Conservation (phyloP, 2,329 filamentous ascomycete species). For the Domatiomyces catenatus region DNA sequence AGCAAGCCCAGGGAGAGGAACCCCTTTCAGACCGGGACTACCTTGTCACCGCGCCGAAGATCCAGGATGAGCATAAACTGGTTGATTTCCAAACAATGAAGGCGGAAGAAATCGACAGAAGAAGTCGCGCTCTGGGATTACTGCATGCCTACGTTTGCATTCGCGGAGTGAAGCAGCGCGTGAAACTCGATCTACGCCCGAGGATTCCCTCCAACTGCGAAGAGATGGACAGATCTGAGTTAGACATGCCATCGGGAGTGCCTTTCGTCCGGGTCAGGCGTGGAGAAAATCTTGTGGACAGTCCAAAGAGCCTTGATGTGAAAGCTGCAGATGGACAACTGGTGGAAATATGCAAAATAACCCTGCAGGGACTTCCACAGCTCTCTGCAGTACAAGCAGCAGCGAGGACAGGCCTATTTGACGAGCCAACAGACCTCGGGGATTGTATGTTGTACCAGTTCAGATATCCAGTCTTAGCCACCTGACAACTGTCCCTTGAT, state of each 20-base stretch:
- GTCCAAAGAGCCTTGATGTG: conserved; percentile 11
- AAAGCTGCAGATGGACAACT: conserved; percentile 3
- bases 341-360: conserved; percentile 8
- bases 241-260: background rate
- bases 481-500: conserved; percentile 11
- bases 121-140: conserved; percentile 46
- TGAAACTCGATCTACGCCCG: background rate
- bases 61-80: conserved; percentile 47
- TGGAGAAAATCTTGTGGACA: background rate
- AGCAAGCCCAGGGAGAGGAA: conserved; percentile 32
- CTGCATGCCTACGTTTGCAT: conserved; percentile 42
- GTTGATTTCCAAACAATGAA: conserved; percentile 45
- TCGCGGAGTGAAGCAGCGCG: background rate
- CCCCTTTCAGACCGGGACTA: conserved; percentile 18
- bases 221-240: background rate
- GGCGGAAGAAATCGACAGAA: conserved; percentile 39
- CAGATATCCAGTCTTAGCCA: conserved; percentile 6
- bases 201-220: background rate
- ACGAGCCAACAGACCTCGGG: conserved; percentile 2
- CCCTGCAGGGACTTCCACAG: conserved; percentile 3
- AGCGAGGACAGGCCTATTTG: conserved; percentile 8
- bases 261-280: background rate
- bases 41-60: conserved; percentile 52
- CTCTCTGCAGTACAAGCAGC: conserved; percentile 6
- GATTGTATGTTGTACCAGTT: conserved; percentile 8